Evolutionary conservation across 106 monocot genomes (phyloP).

Genomic region (Hemerocallis citrina): DNA sequence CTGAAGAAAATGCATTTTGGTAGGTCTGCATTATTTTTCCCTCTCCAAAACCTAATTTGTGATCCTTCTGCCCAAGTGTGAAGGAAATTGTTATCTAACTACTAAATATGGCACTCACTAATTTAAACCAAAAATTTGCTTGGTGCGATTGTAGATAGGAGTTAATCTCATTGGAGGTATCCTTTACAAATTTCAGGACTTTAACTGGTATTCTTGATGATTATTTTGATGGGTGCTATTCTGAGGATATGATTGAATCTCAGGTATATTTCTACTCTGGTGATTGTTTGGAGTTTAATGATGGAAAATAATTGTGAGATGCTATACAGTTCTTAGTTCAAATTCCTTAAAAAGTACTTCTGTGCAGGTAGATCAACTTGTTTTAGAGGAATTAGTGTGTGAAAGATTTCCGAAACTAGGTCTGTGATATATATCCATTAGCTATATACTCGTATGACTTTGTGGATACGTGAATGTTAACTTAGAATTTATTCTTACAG

Average conservation of each 20-base stretch:
- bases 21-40: constrained; percentile 22
- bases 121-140: background rate
- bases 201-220: constrained; percentile 86
- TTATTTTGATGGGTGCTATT: constrained; percentile 93
- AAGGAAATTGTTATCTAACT: background rate
- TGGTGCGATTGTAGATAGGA: background rate
- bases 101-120: background rate
- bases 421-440: constrained; percentile 19
- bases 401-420: constrained; percentile 93
- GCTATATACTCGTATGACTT: background rate
- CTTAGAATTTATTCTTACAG: constrained; percentile 27
- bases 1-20: constrained; percentile 99
- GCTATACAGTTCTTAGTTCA: background rate
- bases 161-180: background rate
- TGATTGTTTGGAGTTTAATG: background rate
- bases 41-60: background rate
- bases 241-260: constrained; percentile 99
- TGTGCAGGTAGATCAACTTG: constrained; percentile 93
- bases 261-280: constrained; percentile 45
- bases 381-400: constrained; percentile 86
- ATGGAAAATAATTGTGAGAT: background rate
- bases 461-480: background rate
- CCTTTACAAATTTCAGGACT: constrained; percentile 46
- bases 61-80: background rate
- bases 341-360: constrained; percentile 3